These are phyloP conservation scores for Waltergamsia citrina DNA, from an alignment of 2,329 filamentous ascomycete genomes.

Conservation along the genomic window DNA sequence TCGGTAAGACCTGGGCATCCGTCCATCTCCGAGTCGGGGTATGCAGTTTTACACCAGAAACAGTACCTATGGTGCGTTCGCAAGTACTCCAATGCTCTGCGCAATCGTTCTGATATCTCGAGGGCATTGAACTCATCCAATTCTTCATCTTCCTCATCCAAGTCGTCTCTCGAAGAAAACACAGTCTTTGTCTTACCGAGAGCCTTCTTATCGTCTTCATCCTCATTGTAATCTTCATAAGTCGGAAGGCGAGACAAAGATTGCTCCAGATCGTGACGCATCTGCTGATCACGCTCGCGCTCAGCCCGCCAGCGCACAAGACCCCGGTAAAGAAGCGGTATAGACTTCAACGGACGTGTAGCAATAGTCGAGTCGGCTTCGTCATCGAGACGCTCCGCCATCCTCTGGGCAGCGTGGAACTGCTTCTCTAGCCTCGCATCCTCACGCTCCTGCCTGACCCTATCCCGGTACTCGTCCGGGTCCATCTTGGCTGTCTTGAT, in stretches of 20 bases:
- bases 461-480: constrained; percentile 63
- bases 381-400: constrained; percentile 67
- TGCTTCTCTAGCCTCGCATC: constrained; percentile 58
- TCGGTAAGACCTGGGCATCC: constrained; percentile 83
- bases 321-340: constrained; percentile 73
- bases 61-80: constrained; percentile 71
- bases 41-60: constrained; percentile 90
- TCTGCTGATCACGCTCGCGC: constrained; percentile 56
- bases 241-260: constrained; percentile 53
- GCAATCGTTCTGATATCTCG: constrained; percentile 55
- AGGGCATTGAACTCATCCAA: constrained; percentile 70
- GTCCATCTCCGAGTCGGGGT: constrained; percentile 66
- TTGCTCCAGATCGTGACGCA: constrained; percentile 57
- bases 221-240: constrained; percentile 49
- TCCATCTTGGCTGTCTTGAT: constrained; percentile 54
- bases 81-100: constrained; percentile 57
- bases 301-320: constrained; percentile 62
- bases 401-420: constrained; percentile 69
- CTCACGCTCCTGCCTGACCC: constrained; percentile 62
- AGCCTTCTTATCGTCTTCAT: constrained; percentile 58
- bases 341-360: constrained; percentile 48
- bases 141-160: constrained; percentile 73
- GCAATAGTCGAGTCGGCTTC: constrained; percentile 32
- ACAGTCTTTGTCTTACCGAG: constrained; percentile 47
- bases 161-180: constrained; percentile 53